phyloP scores from a whole-genome alignment of 2,329 filamentous ascomycete species.

The Monosporascus ibericus region DNA sequence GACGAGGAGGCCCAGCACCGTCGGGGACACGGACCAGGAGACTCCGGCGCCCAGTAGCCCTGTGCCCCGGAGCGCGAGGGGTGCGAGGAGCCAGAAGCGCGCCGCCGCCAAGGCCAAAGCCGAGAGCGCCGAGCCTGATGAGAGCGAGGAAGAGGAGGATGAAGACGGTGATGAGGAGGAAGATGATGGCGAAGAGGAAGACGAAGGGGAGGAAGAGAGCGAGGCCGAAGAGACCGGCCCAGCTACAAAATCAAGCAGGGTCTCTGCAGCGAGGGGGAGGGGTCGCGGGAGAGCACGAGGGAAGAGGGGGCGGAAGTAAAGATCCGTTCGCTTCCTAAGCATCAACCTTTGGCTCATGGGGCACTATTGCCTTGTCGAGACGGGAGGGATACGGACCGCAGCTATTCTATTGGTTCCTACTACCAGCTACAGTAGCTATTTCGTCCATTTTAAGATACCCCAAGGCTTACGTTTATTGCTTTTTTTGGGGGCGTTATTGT shows the following conservation, averaged over 20 bases:
- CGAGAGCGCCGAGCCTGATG: conserved; percentile 20
- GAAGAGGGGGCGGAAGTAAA: conserved; percentile 18
- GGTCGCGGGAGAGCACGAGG: conserved; percentile 19
- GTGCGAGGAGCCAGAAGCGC: conserved; percentile 38
- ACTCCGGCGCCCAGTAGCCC: conserved; percentile 35
- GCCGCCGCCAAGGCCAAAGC: conserved; percentile 36
- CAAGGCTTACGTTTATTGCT: no score
- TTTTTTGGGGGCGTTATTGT: no score
- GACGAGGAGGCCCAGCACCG: conserved; percentile 38
- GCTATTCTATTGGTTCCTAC: no score
- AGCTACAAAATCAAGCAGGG: conserved; percentile 14
- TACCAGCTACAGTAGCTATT: no score
- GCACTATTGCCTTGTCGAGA: no score
- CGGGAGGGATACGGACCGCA: no score
- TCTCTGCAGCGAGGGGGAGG: conserved; percentile 11
- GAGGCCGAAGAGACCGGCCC: conserved; percentile 14
- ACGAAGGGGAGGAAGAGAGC: conserved; percentile 8
- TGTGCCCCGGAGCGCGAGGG: conserved; percentile 34
- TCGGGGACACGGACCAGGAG: conserved; percentile 47
- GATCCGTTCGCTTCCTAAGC: neutral
- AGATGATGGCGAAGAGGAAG: conserved; percentile 14
- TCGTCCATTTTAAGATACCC: no score
- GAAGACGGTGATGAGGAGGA: conserved; percentile 12
- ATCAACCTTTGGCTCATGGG: neutral
- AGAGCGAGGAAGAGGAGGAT: conserved; percentile 13